Evolutionary conservation across 2,329 filamentous ascomycete species (phyloP).

Genomic region (Blastomyces gilchristii): DNA sequence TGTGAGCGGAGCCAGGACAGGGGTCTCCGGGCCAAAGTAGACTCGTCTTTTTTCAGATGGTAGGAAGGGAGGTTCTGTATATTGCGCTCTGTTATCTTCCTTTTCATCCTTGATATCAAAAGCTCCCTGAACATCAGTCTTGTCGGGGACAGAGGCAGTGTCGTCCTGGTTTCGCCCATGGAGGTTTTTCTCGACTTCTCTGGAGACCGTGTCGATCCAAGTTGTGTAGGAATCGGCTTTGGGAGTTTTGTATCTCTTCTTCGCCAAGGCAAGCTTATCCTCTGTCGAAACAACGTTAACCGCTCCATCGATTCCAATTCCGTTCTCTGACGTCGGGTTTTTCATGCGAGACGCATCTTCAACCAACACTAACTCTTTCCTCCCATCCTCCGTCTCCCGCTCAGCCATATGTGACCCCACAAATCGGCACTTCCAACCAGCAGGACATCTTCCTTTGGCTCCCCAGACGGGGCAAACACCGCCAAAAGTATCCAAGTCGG

Average conservation of each 20-base stretch:
- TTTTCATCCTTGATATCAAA: slow-evolving; percentile 32
- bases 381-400: slow-evolving; percentile 64
- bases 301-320: slow-evolving; percentile 45
- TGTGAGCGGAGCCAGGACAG: slow-evolving; percentile 84
- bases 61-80: slow-evolving; percentile 74
- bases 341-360: slow-evolving; percentile 44
- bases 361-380: slow-evolving; percentile 63
- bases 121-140: slow-evolving; percentile 20
- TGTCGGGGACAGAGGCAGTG: slow-evolving; percentile 21
- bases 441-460: slow-evolving; percentile 61
- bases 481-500: slow-evolving; percentile 64
- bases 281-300: slow-evolving; percentile 63
- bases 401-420: slow-evolving; percentile 79
- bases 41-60: slow-evolving; percentile 88
- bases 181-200: slow-evolving; percentile 39
- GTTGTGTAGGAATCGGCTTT: slow-evolving; percentile 65
- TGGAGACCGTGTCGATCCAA: slow-evolving; percentile 62
- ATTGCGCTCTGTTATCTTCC: slow-evolving; percentile 67
- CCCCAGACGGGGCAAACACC: slow-evolving; percentile 77
- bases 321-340: slow-evolving; percentile 24
- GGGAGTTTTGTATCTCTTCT: slow-evolving; percentile 58
- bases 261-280: slow-evolving; percentile 64
- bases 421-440: slow-evolving; percentile 93
- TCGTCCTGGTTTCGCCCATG: slow-evolving; percentile 36
- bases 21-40: slow-evolving; percentile 91